A percentile compares a stretch with the other conserved stretches of the same genome.
Evolutionary conservation across 345 rosid species (phyloP).

Genomic region (Linum trigynum): DNA sequence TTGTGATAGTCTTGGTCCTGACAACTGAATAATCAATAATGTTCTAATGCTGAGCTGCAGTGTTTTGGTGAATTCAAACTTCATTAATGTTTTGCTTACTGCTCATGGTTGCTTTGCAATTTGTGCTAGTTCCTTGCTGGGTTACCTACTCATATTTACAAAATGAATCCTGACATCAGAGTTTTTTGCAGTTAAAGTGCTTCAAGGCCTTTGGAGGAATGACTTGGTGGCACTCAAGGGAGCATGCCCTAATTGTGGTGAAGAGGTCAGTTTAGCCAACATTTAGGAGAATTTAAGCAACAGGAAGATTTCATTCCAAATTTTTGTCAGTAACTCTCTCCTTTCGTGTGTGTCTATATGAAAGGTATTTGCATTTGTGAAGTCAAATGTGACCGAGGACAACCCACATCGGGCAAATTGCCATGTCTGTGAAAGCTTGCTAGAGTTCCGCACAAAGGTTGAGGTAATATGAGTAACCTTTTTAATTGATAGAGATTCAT

Average conservation of each 20-base stretch:
- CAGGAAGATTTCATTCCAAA: not conserved
- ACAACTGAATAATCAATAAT: no score
- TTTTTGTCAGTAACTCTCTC: not conserved
- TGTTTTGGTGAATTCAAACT: no score
- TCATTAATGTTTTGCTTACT: not conserved
- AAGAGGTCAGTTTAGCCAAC: conserved; percentile 56
- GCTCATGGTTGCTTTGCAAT: not conserved
- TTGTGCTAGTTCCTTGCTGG: not conserved
- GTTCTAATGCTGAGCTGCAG: no score
- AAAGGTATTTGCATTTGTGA: conserved; percentile 87
- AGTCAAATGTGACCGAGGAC: conserved; percentile 45
- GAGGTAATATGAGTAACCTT: conserved; percentile 37
- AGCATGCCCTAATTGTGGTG: conserved; percentile 92
- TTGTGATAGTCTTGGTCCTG: no score
- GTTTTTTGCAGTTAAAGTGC: conserved; percentile 59
- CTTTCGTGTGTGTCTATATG: conserved; percentile 11
- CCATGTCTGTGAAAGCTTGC: conserved; percentile 74
- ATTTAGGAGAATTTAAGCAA: not conserved
- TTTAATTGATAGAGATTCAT: not conserved
- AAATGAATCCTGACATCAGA: not conserved
- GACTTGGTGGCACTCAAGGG: conserved; percentile 86
- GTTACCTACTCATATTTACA: not conserved
- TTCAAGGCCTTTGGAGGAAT: conserved; percentile 77
- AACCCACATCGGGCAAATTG: conserved; percentile 79
- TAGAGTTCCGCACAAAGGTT: conserved; percentile 78